phyloP scores from a whole-genome alignment of 805 yeast genomes.

The Hemisphaericaspora nanyangensis region DNA sequence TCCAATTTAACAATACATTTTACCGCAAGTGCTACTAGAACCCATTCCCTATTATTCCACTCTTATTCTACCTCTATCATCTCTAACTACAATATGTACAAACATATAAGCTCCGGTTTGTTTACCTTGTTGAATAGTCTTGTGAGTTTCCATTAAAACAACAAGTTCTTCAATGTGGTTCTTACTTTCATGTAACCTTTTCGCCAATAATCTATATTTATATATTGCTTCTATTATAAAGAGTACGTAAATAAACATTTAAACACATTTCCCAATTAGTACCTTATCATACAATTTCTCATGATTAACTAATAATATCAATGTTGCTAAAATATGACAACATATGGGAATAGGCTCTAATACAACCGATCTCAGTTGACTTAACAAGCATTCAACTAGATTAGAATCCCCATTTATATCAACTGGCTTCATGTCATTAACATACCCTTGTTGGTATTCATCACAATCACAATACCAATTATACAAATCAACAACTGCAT shows the following conservation, averaged over 20 bases:
- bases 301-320: constrained; percentile 9
- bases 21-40: too few species aligned
- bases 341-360: constrained; percentile 18
- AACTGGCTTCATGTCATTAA: neutral
- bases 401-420: neutral
- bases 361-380: constrained; percentile 6
- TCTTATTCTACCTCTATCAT: too few species aligned
- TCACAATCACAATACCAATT: constrained; percentile 33
- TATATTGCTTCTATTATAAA: neutral
- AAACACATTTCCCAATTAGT: too few species aligned
- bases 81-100: too few species aligned
- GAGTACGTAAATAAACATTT: too few species aligned
- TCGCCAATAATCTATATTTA: neutral
- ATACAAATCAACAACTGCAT: constrained; percentile 14
- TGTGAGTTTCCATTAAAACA: too few species aligned
- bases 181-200: too few species aligned
- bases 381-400: constrained; percentile 2
- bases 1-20: too few species aligned
- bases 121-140: too few species aligned
- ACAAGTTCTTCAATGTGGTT: too few species aligned
- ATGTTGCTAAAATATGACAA: constrained; percentile 17
- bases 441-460: constrained; percentile 13
- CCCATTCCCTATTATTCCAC: too few species aligned
- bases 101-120: too few species aligned
- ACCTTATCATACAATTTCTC: constrained; percentile 1